Conservation (phyloP, 140 eudicot genomes). For the Senecio squalidus region DNA sequence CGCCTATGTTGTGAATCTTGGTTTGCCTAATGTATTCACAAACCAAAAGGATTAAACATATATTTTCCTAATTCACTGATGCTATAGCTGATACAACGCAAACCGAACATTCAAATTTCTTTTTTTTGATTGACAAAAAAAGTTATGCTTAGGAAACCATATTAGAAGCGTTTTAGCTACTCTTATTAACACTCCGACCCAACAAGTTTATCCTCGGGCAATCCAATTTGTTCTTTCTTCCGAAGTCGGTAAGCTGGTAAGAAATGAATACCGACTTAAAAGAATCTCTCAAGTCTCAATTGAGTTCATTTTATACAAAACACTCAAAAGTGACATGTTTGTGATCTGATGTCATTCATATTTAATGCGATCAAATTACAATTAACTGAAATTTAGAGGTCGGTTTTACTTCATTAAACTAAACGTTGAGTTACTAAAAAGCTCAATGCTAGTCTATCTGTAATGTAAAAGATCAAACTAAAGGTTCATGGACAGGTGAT, state of each 20-base stretch:
- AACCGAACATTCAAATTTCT: neutral
- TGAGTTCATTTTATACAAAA: neutral
- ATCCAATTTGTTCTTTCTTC: neutral
- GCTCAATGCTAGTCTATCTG: no score
- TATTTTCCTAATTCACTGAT: neutral
- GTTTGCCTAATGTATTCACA: conserved; percentile 64
- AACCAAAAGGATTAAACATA: conserved; percentile 7
- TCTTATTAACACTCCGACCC: no score
- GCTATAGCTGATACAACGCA: conserved; percentile 1
- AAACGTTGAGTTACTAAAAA: neutral
- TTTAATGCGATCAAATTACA: neutral
- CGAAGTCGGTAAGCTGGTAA: neutral
- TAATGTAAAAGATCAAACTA: no score
- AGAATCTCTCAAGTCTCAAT: neutral
- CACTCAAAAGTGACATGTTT: neutral
- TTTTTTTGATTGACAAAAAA: neutral
- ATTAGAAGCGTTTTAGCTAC: neutral
- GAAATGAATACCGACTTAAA: neutral
- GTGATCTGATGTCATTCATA: neutral
- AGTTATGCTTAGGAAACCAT: neutral
- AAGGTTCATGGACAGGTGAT: no score
- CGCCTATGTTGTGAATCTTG: conserved; percentile 93
- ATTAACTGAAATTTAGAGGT: neutral
- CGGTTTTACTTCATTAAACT: neutral
- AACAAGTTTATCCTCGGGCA: no score